A percentile compares a stretch with the other conserved stretches of the same genome.
Evolutionary conservation across 2,329 filamentous ascomycete species (phyloP).

Genomic region (Didymella sp.): DNA sequence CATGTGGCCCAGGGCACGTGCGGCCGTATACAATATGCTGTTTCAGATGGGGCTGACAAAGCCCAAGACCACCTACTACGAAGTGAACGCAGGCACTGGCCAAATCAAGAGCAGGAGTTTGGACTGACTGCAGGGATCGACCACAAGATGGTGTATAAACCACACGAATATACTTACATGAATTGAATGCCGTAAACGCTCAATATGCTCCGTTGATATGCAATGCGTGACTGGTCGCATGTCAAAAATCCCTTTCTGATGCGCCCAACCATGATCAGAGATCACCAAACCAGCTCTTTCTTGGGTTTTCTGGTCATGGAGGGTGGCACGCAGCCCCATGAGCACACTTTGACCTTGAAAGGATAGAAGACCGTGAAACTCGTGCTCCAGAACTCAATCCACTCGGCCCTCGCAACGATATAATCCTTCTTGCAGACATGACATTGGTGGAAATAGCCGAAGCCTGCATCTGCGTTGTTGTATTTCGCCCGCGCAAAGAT

Average conservation of each 20-base stretch:
- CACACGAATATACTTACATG: background rate
- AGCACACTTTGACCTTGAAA: conserved; percentile 39
- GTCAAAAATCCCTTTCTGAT: no score
- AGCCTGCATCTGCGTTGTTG: conserved; percentile 24
- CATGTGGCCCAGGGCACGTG: background rate
- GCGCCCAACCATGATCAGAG: no score
- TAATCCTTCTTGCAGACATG: conserved; percentile 38
- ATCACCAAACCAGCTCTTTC: conserved; percentile 10
- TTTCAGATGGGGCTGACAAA: background rate
- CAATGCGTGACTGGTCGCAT: background rate
- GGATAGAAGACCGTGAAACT: conserved; percentile 23
- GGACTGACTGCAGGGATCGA: background rate
- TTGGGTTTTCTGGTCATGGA: conserved; percentile 24
- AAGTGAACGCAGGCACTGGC: background rate
- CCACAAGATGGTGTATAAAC: background rate
- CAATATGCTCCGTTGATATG: conserved; percentile 1
- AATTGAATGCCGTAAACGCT: background rate
- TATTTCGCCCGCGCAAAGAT: conserved; percentile 26
- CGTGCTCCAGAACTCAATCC: conserved; percentile 42
- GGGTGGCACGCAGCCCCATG: conserved; percentile 42
- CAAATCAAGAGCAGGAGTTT: background rate
- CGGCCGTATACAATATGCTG: background rate
- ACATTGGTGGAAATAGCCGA: conserved; percentile 33
- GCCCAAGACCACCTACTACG: background rate
- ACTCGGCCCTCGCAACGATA: conserved; percentile 39